Percentiles rank a stretch among this genome's conserved stretches.
Evolutionary conservation across 2,329 filamentous ascomycete genomes (phyloP).

Genomic region (Reticulascus tulasneorum): DNA sequence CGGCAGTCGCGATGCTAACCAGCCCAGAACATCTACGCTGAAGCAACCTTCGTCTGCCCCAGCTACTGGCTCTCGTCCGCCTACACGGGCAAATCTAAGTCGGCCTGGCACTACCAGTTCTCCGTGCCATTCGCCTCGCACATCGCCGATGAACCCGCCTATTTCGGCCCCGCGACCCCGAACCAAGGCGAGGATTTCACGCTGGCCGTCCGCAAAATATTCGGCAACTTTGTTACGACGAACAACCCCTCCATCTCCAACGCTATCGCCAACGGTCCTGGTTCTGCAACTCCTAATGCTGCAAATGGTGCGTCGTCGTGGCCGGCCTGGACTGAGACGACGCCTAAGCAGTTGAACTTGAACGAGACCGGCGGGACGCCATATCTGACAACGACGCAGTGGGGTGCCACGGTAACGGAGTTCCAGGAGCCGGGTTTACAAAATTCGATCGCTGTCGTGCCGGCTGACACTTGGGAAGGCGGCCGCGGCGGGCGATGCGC

Average conservation of each 20-base stretch:
- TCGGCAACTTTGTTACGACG: conserved; percentile 42
- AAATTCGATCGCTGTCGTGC: conserved; percentile 35
- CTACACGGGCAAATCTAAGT: conserved; percentile 22
- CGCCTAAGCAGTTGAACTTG: conserved; percentile 36
- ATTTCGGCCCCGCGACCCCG: conserved; percentile 25
- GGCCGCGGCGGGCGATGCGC: conserved; percentile 41
- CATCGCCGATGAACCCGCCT: conserved; percentile 31
- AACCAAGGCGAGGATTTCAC: conserved; percentile 22
- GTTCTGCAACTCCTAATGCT: conserved; percentile 22
- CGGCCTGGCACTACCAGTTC: conserved; percentile 45
- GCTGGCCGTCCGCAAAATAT: conserved; percentile 36
- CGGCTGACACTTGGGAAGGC: conserved; percentile 44
- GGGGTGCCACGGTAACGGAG: conserved; percentile 18
- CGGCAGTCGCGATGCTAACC: conserved; percentile 14
- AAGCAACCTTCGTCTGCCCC: conserved; percentile 52
- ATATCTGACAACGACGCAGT: conserved; percentile 5
- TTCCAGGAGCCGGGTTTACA: conserved; percentile 22
- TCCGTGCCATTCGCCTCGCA: conserved; percentile 37
- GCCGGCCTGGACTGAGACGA: conserved; percentile 27
- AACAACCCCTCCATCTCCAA: conserved; percentile 35
- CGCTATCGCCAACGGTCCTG: conserved; percentile 21
- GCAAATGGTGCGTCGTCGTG: conserved; percentile 23
- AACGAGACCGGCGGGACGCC: conserved; percentile 41
- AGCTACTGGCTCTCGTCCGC: conserved; percentile 52
- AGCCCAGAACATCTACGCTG: conserved; percentile 48